Evolutionary conservation across 2,329 filamentous ascomycete species (phyloP).

Genomic region (Penicillium sp.): DNA sequence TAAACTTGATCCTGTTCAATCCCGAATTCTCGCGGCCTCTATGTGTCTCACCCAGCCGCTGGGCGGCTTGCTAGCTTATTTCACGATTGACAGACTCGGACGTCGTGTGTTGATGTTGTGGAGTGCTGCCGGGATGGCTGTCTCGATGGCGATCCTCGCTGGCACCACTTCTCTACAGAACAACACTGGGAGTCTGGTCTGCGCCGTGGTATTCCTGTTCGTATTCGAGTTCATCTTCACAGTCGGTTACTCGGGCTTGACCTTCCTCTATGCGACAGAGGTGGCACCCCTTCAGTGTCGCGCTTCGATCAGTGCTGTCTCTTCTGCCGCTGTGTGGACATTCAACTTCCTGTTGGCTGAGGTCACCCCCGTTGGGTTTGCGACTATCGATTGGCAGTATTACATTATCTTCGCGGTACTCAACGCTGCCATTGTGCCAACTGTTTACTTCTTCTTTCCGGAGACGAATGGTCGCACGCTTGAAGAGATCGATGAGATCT

Average conservation of each 20-base stretch:
- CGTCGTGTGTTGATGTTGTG: slow-evolving; percentile 26
- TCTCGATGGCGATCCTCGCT: slow-evolving; percentile 14
- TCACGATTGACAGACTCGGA: slow-evolving; percentile 41
- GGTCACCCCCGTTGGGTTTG: slow-evolving; percentile 15
- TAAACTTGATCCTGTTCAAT: slow-evolving; percentile 3
- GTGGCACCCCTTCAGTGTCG: slow-evolving; percentile 15
- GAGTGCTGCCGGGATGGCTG: slow-evolving; percentile 14
- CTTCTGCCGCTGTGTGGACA: slow-evolving; percentile 12
- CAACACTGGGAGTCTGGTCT: slow-evolving; percentile 10
- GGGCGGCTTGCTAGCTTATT: slow-evolving; percentile 39
- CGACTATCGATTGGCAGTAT: slow-evolving; percentile 15
- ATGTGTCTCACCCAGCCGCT: slow-evolving; percentile 31
- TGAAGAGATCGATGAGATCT: slow-evolving; percentile 43
- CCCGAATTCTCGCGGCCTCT: slow-evolving; percentile 10
- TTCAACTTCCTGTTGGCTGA: slow-evolving; percentile 22
- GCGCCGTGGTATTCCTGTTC: slow-evolving; percentile 14
- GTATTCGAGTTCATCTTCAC: slow-evolving; percentile 15
- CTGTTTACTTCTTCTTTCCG: slow-evolving; percentile 41
- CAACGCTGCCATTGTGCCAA: slow-evolving; percentile 34
- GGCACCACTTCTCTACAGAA: slow-evolving; percentile 1
- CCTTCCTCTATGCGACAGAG: slow-evolving; percentile 16
- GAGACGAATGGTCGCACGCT: slow-evolving; percentile 40
- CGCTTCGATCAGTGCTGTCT: slow-evolving; percentile 14
- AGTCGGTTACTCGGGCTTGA: slow-evolving; percentile 15
- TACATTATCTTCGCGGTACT: slow-evolving; percentile 36